Evolutionary conservation across 2,329 filamentous ascomycete species (phyloP).

Genomic region (Lachnellula arida): DNA sequence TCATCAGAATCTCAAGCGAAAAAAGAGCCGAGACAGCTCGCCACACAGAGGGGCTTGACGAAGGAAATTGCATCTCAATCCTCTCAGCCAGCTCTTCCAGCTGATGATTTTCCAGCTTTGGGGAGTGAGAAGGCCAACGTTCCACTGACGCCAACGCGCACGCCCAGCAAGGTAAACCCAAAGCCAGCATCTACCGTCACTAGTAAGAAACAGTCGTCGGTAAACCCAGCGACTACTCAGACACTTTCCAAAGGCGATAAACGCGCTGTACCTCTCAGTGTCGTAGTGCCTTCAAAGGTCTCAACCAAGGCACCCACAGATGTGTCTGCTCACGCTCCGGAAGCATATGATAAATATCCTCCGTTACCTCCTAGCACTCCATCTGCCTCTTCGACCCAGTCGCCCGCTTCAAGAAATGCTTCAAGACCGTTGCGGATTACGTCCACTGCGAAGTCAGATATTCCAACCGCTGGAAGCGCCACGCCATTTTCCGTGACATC

Average conservation of each 20-base stretch:
- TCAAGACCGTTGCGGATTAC: constrained; percentile 67
- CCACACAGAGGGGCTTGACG: constrained; percentile 43
- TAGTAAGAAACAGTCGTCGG: constrained; percentile 1
- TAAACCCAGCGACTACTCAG: constrained; percentile 3
- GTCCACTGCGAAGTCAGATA: constrained; percentile 60
- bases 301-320: constrained; percentile 9
- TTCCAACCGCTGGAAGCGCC: constrained; percentile 35
- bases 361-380: constrained; percentile 45
- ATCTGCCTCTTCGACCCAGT: constrained; percentile 46
- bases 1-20: constrained; percentile 33
- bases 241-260: constrained; percentile 21
- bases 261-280: constrained; percentile 40
- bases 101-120: constrained; percentile 60
- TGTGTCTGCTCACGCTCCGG: constrained; percentile 12
- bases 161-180: background rate
- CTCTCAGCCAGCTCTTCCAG: constrained; percentile 41
- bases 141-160: constrained; percentile 7
- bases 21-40: constrained; percentile 42
- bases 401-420: constrained; percentile 46
- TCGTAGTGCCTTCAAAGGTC: constrained; percentile 43
- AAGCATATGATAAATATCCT: constrained; percentile 40
- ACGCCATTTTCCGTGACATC: constrained; percentile 32
- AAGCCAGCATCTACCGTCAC: background rate
- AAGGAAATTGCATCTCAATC: constrained; percentile 38
- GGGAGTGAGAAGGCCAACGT: constrained; percentile 35